Evolutionary conservation across 805 yeast species (phyloP).

Genomic region (Cyberlindnera bimundalis): DNA sequence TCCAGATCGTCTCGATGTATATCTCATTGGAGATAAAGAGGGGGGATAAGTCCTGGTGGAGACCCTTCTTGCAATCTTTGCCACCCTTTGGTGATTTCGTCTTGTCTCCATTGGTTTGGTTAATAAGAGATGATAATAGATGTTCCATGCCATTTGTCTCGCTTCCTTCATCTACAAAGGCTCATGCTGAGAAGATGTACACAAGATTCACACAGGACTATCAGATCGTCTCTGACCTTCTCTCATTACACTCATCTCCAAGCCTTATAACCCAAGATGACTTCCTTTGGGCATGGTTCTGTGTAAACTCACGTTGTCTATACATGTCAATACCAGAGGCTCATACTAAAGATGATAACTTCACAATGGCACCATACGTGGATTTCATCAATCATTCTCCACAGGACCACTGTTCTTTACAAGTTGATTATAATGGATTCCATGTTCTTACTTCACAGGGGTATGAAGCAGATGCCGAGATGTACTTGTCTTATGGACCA

Average conservation of each 20-base stretch:
- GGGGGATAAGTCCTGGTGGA: conserved; percentile 52
- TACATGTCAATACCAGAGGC: conserved; percentile 66
- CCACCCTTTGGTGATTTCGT: conserved; percentile 55
- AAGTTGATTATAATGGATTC: conserved; percentile 47
- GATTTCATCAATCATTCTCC: conserved; percentile 79
- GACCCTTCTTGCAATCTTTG: conserved; percentile 60
- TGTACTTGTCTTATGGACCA: conserved; percentile 79
- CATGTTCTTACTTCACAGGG: conserved; percentile 39
- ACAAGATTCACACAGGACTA: conserved; percentile 45
- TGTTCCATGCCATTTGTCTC: conserved; percentile 23
- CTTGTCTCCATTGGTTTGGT: conserved; percentile 65
- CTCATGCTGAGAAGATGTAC: conserved; percentile 40
- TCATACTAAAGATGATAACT: conserved; percentile 53
- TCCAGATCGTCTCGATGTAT: conserved; percentile 55
- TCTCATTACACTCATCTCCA: conserved; percentile 6
- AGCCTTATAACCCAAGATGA: conserved; percentile 5
- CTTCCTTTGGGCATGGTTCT: conserved; percentile 74
- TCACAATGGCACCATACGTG: conserved; percentile 88
- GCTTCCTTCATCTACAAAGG: conserved; percentile 43
- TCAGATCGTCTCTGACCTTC: conserved; percentile 29
- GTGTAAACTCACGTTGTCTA: conserved; percentile 88
- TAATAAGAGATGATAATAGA: conserved; percentile 28
- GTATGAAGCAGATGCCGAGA: conserved; percentile 46
- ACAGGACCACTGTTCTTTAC: conserved; percentile 48
- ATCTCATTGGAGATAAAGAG: conserved; percentile 43